Evolutionary conservation across 2,329 filamentous ascomycete genomes (phyloP).

Genomic region (Cladophialophora yegresii): DNA sequence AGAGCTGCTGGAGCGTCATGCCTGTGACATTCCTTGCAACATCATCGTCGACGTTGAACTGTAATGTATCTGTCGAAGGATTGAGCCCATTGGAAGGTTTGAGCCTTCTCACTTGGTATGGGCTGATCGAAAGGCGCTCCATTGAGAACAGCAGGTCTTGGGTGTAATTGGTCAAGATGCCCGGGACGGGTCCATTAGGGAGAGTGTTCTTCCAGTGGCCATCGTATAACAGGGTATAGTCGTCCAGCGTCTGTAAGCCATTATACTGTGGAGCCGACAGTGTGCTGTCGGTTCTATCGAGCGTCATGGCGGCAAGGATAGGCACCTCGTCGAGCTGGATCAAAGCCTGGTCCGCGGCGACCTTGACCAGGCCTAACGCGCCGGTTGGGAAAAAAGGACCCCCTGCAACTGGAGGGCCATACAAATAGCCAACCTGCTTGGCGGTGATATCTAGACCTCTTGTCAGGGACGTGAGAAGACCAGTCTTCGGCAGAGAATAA

Average conservation of each 20-base stretch:
- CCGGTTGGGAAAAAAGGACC: conserved; percentile 18
- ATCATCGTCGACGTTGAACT: conserved; percentile 18
- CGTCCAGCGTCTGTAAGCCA: conserved; percentile 20
- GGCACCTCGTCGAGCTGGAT: conserved; percentile 23
- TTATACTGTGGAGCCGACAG: conserved; percentile 16
- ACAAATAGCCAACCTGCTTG: conserved; percentile 17
- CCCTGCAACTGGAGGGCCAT: conserved; percentile 19
- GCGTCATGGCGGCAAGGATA: conserved; percentile 10
- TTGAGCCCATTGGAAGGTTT: conserved; percentile 19
- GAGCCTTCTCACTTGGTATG: conserved; percentile 20
- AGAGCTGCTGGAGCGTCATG: conserved; percentile 18
- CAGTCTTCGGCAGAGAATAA: conserved; percentile 17
- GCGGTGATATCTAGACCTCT: conserved; percentile 10
- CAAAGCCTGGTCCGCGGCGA: conserved; percentile 14
- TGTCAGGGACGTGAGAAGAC: background rate
- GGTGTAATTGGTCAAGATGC: conserved; percentile 19
- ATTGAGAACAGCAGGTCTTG: conserved; percentile 22
- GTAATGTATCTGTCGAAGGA: conserved; percentile 16
- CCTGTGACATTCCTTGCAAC: conserved; percentile 14
- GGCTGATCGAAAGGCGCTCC: conserved; percentile 20
- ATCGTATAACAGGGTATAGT: conserved; percentile 18
- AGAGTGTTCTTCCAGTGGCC: conserved; percentile 19
- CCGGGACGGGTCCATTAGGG: conserved; percentile 14
- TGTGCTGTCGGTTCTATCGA: conserved; percentile 7
- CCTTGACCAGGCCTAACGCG: conserved; percentile 13